Base-by-base conservation (phyloP, 371 early-diverging fungal genomes). In the Rozella allomycis region DNA sequence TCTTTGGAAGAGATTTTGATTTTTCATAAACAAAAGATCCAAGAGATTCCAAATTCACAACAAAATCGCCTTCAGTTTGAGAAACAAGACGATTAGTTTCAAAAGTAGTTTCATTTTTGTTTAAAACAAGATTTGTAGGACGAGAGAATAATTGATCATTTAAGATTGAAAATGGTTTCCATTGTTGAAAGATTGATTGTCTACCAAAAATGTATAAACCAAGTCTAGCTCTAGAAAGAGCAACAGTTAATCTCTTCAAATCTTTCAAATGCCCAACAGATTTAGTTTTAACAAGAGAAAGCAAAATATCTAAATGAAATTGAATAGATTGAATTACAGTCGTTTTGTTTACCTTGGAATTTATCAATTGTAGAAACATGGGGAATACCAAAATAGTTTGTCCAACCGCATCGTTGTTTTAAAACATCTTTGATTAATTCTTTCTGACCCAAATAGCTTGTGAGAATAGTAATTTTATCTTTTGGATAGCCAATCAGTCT, bases 401-500 rank as follows among this genome's bases (percentile, higher is more conserved):
- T 72, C 75, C 79, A 79, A 2, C 57, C 49, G 46, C 93, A 93
- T 12, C 88, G 63, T 34, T 63, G 54, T 18, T 68, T 55, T 21
- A 93, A 46, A 0, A 93, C 84, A 50, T 93, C 93, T 23, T 62
- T 56, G 39, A 93, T 75, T 39, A 93, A 59, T 17, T 84, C 77
- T 23, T 67, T 63, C 46, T 93, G 94, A 8, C 94, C 94, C 39
- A 86, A 84, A 40, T 93, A 93, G 0, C 91, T 82, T 4, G 94
- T 83, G 44, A 93, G 46, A 22, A 93, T 78, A 0, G 79, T 59
- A 33, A 93, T 86, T 33, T 69, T 67, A 19, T 72, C 67, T 0
- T 78, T 67, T 2, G 87, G 80, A 35, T 91, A 90, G 20, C 94
- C 94, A 21, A 78, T 32, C 25, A 87, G 50, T 14, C 86, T 69